A percentile compares a stretch with the other conserved stretches of the same genome.
Evolutionary conservation across 1,284 basidiomycete species (phyloP).

Genomic region (Phylloboletellus chloephorus): DNA sequence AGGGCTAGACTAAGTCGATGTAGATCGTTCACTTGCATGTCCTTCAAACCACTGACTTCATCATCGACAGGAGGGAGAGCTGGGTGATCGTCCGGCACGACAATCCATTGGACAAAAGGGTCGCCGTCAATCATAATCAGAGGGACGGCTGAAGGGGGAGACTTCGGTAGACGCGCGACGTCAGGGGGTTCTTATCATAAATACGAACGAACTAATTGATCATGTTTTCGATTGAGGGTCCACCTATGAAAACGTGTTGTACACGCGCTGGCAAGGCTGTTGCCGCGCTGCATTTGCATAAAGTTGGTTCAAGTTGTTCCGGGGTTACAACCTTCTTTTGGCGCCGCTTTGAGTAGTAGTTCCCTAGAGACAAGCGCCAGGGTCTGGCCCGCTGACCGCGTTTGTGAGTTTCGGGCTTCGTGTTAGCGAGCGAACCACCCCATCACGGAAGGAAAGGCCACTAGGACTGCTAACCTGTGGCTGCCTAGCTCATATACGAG

Average conservation of each 20-base stretch:
- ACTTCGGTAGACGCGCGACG: constrained; percentile 10
- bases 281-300: constrained; percentile 22
- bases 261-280: constrained; percentile 33
- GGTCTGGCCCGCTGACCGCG: constrained; percentile 11
- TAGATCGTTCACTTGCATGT: constrained; percentile 19
- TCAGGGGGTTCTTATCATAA: constrained; percentile 29
- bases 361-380: constrained; percentile 12
- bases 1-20: constrained; percentile 6
- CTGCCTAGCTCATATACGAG: not conserved
- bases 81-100: constrained; percentile 18
- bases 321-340: constrained; percentile 22
- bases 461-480: constrained; percentile 12
- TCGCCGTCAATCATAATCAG: constrained; percentile 16
- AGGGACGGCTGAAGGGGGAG: constrained; percentile 4
- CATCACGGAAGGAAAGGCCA: not conserved
- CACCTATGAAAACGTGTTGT: constrained; percentile 36
- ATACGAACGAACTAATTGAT: constrained; percentile 22
- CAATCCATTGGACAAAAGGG: constrained; percentile 20
- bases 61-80: constrained; percentile 26
- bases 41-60: constrained; percentile 17
- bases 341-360: constrained; percentile 24
- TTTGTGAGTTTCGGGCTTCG: constrained; percentile 3
- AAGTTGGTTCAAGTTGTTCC: constrained; percentile 21
- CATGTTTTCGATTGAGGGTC: constrained; percentile 34
- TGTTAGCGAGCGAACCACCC: constrained; percentile 1